These are phyloP conservation scores for Marasmius sp. DNA, from an alignment of 1,284 basidiomycete genomes.

Conservation along the genomic window DNA sequence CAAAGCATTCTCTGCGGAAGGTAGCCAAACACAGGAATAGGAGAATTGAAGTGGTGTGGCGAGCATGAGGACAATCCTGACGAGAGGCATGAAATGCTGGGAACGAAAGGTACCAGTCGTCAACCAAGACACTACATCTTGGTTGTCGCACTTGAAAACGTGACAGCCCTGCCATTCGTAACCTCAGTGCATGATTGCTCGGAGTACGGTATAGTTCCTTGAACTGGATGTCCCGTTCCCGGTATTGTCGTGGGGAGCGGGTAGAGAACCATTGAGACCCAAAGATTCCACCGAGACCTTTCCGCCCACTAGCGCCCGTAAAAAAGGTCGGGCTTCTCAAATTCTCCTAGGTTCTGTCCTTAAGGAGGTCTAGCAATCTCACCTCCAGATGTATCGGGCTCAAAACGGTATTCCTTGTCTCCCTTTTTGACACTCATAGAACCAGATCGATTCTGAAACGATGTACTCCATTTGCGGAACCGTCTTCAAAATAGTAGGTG, in stretches of 20 bases:
- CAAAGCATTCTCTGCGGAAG: conserved; percentile 18
- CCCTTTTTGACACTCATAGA: too few relatives aligned
- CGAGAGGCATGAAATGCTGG: conserved; percentile 14
- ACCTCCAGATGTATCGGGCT: too few relatives aligned
- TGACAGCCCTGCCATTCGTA: conserved; percentile 13
- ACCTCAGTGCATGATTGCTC: conserved; percentile 29
- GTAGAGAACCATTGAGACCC: conserved; percentile 23
- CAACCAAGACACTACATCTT: conserved; percentile 23
- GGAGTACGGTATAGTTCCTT: conserved; percentile 27
- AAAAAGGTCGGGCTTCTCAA: conserved; percentile 8
- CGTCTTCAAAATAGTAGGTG: too few relatives aligned
- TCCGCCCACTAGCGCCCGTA: conserved; percentile 29
- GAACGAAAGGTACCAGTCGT: conserved; percentile 20
- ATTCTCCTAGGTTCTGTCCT: too few relatives aligned
- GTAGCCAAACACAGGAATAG: conserved; percentile 23
- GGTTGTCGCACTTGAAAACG: conserved; percentile 31
- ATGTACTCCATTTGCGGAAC: too few relatives aligned
- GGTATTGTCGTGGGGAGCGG: conserved; percentile 19
- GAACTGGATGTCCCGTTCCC: conserved; percentile 23
- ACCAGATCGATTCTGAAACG: too few relatives aligned
- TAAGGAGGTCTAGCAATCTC: too few relatives aligned
- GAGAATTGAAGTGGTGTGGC: conserved; percentile 21
- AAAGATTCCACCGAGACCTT: conserved; percentile 25
- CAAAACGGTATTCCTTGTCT: too few relatives aligned
- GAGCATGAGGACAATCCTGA: conserved; percentile 15